These are phyloP conservation scores for Baudoinia panamericana DNA, from an alignment of 495 filamentous ascomycete genomes.

Conservation along the genomic window DNA sequence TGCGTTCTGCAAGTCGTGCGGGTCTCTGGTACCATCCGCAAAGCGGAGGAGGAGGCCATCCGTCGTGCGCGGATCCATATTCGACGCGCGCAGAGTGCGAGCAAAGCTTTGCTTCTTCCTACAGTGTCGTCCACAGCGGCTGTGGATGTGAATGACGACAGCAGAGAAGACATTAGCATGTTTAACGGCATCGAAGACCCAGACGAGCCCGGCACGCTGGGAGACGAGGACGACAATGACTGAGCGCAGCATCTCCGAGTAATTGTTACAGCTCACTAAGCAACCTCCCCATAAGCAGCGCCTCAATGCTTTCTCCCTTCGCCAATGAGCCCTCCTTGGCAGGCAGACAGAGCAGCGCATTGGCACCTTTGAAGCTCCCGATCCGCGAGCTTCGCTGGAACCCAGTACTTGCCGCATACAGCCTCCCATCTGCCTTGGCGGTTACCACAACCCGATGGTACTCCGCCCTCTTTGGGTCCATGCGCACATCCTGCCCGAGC, in stretches of 20 bases:
- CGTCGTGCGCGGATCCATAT: slow-evolving; percentile 59
- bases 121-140: neutral
- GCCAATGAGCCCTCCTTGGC: slow-evolving; percentile 35
- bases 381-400: slow-evolving; percentile 79
- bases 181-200: slow-evolving; percentile 14
- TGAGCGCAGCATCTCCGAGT: neutral
- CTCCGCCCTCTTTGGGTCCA: slow-evolving; percentile 65
- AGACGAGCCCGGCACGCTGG: slow-evolving; percentile 3
- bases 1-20: slow-evolving; percentile 78
- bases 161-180: too few species aligned
- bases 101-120: neutral
- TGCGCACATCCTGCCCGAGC: slow-evolving; percentile 54
- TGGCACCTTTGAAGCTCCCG: slow-evolving; percentile 75
- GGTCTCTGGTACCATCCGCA: slow-evolving; percentile 87
- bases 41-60: slow-evolving; percentile 81
- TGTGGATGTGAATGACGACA: neutral
- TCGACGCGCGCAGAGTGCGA: slow-evolving; percentile 34
- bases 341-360: slow-evolving; percentile 71
- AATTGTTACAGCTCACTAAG: slow-evolving; percentile 7
- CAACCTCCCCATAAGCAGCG: slow-evolving; percentile 46
- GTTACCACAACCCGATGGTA: slow-evolving; percentile 69
- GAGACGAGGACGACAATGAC: slow-evolving; percentile 15
- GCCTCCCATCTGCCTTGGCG: slow-evolving; percentile 47
- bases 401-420: slow-evolving; percentile 76
- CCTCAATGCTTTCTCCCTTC: slow-evolving; percentile 45